phyloP scores from a whole-genome alignment of 176 grass and related monocot species.

The Elymus sibiricus region DNA sequence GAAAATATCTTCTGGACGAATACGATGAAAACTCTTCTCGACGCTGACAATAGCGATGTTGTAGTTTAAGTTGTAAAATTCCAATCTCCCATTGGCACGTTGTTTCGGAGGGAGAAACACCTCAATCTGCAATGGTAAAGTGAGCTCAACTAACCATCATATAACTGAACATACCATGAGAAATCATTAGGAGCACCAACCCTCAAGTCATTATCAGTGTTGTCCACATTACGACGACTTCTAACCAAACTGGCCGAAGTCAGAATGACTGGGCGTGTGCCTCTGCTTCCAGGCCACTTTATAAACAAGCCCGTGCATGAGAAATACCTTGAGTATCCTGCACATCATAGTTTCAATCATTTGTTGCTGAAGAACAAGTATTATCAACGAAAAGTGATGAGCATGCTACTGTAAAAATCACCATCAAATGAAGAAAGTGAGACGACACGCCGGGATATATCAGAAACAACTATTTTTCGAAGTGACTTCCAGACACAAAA shows the following conservation, averaged over 20 bases:
- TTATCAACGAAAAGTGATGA: background rate
- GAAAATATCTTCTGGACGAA: background rate
- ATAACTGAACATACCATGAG: background rate
- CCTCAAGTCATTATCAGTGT: background rate
- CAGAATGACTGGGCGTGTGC: background rate
- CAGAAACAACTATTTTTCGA: background rate
- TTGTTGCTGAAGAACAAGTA: background rate
- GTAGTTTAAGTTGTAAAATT: slow-evolving; percentile 17
- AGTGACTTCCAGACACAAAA: background rate
- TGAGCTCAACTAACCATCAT: background rate
- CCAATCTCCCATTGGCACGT: slow-evolving; percentile 16
- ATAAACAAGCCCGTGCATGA: slow-evolving; percentile 31
- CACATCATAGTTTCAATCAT: background rate
- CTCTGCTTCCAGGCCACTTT: slow-evolving; percentile 10
- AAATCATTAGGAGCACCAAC: background rate
- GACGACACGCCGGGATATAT: slow-evolving; percentile 24
- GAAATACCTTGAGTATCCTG: slow-evolving; percentile 6
- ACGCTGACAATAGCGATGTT: slow-evolving; percentile 26
- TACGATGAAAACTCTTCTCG: background rate
- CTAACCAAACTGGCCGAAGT: slow-evolving; percentile 37
- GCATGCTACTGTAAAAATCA: background rate
- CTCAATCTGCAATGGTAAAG: slow-evolving; percentile 27
- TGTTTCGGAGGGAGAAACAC: slow-evolving; percentile 11
- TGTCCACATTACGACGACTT: background rate
- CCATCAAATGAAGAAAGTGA: slow-evolving; percentile 28